Conservation (phyloP, 768 basidiomycete species). For the Kwoniella bestiolae region DNA sequence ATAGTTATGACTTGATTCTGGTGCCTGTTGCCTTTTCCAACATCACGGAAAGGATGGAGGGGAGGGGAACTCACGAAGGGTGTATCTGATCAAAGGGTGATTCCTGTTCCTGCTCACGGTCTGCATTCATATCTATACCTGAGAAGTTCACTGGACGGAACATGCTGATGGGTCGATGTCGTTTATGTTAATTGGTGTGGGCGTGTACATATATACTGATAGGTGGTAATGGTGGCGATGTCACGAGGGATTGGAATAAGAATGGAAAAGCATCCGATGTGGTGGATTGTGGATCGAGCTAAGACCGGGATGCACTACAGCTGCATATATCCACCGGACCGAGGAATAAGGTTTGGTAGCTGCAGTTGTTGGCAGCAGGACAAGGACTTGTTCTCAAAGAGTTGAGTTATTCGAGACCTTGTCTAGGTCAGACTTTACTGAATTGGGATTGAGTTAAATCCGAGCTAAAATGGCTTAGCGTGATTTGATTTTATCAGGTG, state of each 20-base stretch:
- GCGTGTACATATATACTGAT: not conserved
- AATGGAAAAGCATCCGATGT: not conserved
- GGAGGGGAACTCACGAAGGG: not conserved
- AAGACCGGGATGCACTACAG: too few species aligned
- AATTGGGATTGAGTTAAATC: not conserved
- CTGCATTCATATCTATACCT: not conserved
- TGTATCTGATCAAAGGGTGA: not conserved
- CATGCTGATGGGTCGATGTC: not conserved
- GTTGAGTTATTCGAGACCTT: not conserved
- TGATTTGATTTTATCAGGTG: not conserved
- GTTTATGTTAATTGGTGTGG: not conserved
- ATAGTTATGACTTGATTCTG: not conserved
- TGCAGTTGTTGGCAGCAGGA: not conserved
- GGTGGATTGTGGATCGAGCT: not conserved
- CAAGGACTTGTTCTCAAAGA: not conserved
- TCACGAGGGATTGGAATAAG: not conserved
- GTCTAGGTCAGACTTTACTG: not conserved
- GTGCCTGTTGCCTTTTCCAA: too few species aligned
- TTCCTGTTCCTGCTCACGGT: not conserved
- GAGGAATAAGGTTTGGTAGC: not conserved
- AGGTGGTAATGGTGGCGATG: not conserved
- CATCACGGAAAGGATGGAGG: constrained; percentile 1
- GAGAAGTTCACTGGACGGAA: not conserved
- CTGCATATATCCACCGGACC: not conserved
- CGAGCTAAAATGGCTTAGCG: not conserved